Base-by-base conservation (phyloP, 106 monocot species). In the Posidonia australis region DNA sequence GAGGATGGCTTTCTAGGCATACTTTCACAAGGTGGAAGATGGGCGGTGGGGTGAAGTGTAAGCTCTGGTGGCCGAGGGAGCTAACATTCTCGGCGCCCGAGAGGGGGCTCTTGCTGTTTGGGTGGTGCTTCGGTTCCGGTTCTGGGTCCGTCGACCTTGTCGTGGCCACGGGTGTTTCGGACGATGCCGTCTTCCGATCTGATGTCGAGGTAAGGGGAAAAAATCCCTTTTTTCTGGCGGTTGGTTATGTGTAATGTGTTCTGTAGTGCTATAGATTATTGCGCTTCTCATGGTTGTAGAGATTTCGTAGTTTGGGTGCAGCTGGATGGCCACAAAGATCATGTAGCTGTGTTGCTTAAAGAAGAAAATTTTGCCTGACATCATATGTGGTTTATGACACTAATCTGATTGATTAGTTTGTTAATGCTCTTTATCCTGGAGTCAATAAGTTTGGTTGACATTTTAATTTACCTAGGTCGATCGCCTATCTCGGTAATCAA, bases 41-140 rank as follows among this genome's bases (percentile, higher is more conserved):
- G 46, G 31, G 54, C 28, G 53, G 76, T 77, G 77, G 52, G 23
- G 60, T 69, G 54, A 47, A 77, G 45, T 89, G 93, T 62, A 74
- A 88, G 79, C n/a, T 93, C 0, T 93, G 93, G 89, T 93, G 89
- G 88, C 93, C 93, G 18, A 51, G 73, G 60, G 68, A 73, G 11
- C 67, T 79, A 26, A 64, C 46, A 32, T 46, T 43, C 45, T 24
- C 56, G 28, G 44, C 77, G 6, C 78, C 70, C 2, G 41, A 42
- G 13, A 45, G 58, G 6, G 51, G 54, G 25, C 47, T 73, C 13
- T 49, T 90, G 27, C 68, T 93, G 45, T 89, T 93, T 59, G 93
- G 93, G 1, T 93, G 93, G 93, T 73, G 20, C 42, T 66, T 93
- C 19, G 3, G 61, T 71, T 73, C 66, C 12, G 57, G 74, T 17